Conservation (phyloP, 805 yeast species). For the Metschnikowia lunata region DNA sequence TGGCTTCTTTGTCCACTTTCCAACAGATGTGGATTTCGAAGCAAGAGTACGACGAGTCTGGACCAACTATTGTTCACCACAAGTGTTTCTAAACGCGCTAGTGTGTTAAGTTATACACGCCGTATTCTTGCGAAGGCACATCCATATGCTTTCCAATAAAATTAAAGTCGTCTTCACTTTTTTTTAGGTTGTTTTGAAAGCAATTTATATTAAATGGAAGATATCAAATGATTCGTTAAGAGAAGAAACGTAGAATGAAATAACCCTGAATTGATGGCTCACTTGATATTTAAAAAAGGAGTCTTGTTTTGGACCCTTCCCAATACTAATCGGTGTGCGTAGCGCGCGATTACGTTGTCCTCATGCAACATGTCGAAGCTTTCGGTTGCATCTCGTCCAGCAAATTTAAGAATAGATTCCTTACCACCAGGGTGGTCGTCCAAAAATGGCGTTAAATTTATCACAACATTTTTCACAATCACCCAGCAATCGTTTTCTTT, state of each 20-base stretch:
- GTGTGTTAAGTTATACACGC: constrained; percentile 4
- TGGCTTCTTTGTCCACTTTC: constrained; percentile 98
- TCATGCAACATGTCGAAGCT: constrained; percentile 53
- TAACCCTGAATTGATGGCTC: background rate
- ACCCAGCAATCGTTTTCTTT: constrained; percentile 49
- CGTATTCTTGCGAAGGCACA: constrained; percentile 14
- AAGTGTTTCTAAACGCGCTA: constrained; percentile 71
- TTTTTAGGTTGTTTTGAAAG: constrained; percentile 15
- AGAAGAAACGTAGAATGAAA: background rate
- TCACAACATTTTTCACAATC: constrained; percentile 48
- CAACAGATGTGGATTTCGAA: constrained; percentile 99
- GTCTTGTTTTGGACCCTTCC: constrained; percentile 48
- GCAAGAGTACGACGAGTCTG: constrained; percentile 99
- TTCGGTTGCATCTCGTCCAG: constrained; percentile 47
- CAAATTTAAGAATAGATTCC: constrained; percentile 46
- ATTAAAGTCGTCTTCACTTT: constrained; percentile 9
- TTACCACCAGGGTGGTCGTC: constrained; percentile 58
- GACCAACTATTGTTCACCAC: constrained; percentile 98
- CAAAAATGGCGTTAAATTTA: constrained; percentile 45
- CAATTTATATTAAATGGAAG: constrained; percentile 11
- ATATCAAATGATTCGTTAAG: background rate
- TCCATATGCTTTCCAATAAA: constrained; percentile 7
- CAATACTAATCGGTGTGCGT: constrained; percentile 44
- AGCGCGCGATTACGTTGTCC: constrained; percentile 48
- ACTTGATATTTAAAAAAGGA: constrained; percentile 36